A percentile compares a stretch with the other conserved stretches of the same genome.
Evolutionary conservation across 768 basidiomycete species (phyloP).

Genomic region (Suillus hirtellus): DNA sequence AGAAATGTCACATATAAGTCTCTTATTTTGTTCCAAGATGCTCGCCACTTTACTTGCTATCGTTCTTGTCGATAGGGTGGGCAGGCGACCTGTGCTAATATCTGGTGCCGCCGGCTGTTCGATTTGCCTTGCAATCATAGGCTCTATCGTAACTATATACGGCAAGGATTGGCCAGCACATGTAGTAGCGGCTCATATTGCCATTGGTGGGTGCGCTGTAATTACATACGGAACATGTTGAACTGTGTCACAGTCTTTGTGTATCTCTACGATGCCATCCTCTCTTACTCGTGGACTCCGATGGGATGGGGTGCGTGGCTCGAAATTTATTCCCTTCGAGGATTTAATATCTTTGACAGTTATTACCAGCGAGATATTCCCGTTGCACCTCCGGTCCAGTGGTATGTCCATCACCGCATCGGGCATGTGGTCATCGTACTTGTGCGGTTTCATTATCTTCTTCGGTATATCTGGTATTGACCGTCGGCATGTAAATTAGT

Average conservation of each 20-base stretch:
- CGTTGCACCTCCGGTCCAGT: conserved; percentile 41
- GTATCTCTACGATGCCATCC: conserved; percentile 39
- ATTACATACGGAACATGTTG: conserved; percentile 16
- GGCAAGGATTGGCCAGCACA: conserved; percentile 32
- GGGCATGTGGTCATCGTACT: conserved; percentile 42
- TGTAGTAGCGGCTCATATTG: conserved; percentile 25
- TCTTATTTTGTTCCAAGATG: conserved; percentile 19
- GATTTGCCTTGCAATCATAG: conserved; percentile 29
- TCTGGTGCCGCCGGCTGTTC: conserved; percentile 38
- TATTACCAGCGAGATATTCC: conserved; percentile 42
- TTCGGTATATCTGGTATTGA: neutral
- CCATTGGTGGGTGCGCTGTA: conserved; percentile 30
- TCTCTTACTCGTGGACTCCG: conserved; percentile 36
- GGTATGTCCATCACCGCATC: conserved; percentile 45
- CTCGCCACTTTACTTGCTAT: conserved; percentile 39
- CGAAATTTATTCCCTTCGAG: conserved; percentile 8
- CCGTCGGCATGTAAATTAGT: conserved; percentile 12
- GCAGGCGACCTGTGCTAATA: conserved; percentile 41
- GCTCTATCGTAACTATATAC: conserved; percentile 28
- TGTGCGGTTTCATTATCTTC: conserved; percentile 17
- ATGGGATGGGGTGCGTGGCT: conserved; percentile 28
- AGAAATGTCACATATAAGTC: too few species aligned
- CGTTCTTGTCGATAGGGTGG: conserved; percentile 38
- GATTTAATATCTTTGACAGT: conserved; percentile 23
- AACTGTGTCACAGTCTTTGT: conserved; percentile 35